Evolutionary conservation across 2,329 filamentous ascomycete genomes (phyloP), one percentile per base, ranked within the genome.

Genomic region (Anthostomella pinea): DNA sequence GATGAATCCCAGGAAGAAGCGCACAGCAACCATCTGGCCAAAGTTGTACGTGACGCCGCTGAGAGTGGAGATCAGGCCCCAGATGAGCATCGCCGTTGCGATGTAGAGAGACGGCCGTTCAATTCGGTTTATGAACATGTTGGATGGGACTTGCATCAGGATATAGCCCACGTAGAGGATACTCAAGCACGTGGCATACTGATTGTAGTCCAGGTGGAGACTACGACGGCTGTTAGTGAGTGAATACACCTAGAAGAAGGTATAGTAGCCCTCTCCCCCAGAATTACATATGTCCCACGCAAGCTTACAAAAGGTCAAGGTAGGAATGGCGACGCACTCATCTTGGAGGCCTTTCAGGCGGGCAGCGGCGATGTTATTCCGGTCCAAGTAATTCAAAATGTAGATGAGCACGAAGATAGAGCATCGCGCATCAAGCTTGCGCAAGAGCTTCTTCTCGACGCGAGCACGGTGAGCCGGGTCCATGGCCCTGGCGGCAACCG

Each of bases 331-430:
- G 15, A 19, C 24, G 6, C 25, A 28, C 24, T 85, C 82, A 7
- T 68, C 66, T 38, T 83, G 75, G 14, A 87, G 65, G 5, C 81
- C 81, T 53, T 79, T 77, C 34, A 86, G 68, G 15, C 77, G 72
- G 2, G 83, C 83, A 1, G 80, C 73, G 2, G 80, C 80, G 45
- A 85, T 83, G 58, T 85, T 83, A 57, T 83, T 83, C 22, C 79
- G 68, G 51, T 83, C 79, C 19, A 81, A 68, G 59, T 86, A 88
- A 63, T 88, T 87, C 62, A 84, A 70, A 57, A 88, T 85, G 54
- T 87, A 88, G 66, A 88, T 85, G 46, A 87, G 58, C 30, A 88
- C 77, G 39, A 88, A 75, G 49, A 85, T 75, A 67, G 58, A 81
- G 66, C 59, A 88, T 41, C 83, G 73, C 14, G 72, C 51, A 55